A percentile compares a stretch with the other conserved stretches of the same genome.
These are phyloP conservation scores for Capsicum chinense DNA, from an alignment of 257 asterid genomes.

Conservation along the genomic window DNA sequence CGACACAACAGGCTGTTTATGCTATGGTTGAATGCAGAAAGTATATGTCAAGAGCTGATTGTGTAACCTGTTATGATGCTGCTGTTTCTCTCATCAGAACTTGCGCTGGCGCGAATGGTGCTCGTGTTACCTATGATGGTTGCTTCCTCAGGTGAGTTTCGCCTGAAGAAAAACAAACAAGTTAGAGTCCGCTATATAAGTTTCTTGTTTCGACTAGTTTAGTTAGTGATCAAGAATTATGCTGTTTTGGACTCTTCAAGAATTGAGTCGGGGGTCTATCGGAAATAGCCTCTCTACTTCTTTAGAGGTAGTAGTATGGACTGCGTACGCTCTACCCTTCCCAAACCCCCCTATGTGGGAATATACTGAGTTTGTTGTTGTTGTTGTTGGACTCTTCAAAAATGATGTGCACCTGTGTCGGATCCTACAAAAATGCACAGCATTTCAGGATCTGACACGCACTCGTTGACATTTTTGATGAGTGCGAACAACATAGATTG, in stretches of 20 bases:
- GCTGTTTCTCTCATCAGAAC: conserved; percentile 68
- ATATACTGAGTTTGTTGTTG: too few relatives aligned
- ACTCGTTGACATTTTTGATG: not conserved
- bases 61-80: conserved; percentile 74
- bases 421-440: too few relatives aligned
- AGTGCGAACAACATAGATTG: not conserved
- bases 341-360: too few relatives aligned
- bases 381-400: not conserved
- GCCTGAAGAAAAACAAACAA: not conserved
- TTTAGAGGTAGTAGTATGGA: too few relatives aligned
- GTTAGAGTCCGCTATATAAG: not conserved
- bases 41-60: conserved; percentile 59
- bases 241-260: not conserved
- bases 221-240: not conserved
- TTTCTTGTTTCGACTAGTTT: not conserved
- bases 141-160: conserved; percentile 75
- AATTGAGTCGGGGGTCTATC: too few relatives aligned
- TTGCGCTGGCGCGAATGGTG: conserved; percentile 83
- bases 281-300: too few relatives aligned
- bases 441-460: too few relatives aligned
- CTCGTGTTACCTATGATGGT: conserved; percentile 82
- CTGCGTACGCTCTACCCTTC: too few relatives aligned
- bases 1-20: conserved; percentile 74
- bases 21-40: conserved; percentile 82
- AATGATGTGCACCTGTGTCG: not conserved